phyloP scores from a whole-genome alignment of 2,329 filamentous ascomycete genomes.

The Pestalotiopsis sp. region DNA sequence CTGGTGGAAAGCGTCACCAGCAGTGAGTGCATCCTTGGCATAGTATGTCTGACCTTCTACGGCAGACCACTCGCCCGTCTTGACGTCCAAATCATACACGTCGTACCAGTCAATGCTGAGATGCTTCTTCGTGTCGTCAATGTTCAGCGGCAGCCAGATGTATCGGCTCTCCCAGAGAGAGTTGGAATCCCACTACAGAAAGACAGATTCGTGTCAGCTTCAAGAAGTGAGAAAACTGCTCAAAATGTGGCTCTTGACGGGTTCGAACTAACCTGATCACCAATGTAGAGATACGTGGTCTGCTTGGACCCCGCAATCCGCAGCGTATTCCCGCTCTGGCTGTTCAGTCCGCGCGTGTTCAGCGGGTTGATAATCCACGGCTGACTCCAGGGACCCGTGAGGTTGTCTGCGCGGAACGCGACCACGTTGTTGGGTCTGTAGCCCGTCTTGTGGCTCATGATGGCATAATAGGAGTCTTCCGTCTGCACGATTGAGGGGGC shows the following conservation, averaged over 20 bases:
- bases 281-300: slow-evolving; percentile 53
- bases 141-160: slow-evolving; percentile 56
- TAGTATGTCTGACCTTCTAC: slow-evolving; percentile 51
- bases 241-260: too few species aligned
- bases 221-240: too few species aligned
- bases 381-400: slow-evolving; percentile 55
- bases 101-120: slow-evolving; percentile 55
- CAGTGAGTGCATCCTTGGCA: slow-evolving; percentile 43
- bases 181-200: slow-evolving; percentile 49
- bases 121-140: slow-evolving; percentile 52
- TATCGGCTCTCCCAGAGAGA: slow-evolving; percentile 59
- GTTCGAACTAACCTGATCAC: slow-evolving; percentile 36
- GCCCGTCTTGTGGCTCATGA: slow-evolving; percentile 66
- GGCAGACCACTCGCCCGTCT: slow-evolving; percentile 48
- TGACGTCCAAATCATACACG: slow-evolving; percentile 56
- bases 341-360: slow-evolving; percentile 54
- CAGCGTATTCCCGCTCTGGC: slow-evolving; percentile 52
- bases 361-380: slow-evolving; percentile 52
- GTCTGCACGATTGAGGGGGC: slow-evolving; percentile 63
- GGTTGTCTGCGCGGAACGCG: slow-evolving; percentile 52
- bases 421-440: slow-evolving; percentile 65
- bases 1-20: slow-evolving; percentile 53
- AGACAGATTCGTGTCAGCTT: not conserved
- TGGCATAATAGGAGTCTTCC: slow-evolving; percentile 58
- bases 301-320: slow-evolving; percentile 48